Evolutionary conservation across 2,329 filamentous ascomycete species (phyloP).

Genomic region (Triangularia setosa): DNA sequence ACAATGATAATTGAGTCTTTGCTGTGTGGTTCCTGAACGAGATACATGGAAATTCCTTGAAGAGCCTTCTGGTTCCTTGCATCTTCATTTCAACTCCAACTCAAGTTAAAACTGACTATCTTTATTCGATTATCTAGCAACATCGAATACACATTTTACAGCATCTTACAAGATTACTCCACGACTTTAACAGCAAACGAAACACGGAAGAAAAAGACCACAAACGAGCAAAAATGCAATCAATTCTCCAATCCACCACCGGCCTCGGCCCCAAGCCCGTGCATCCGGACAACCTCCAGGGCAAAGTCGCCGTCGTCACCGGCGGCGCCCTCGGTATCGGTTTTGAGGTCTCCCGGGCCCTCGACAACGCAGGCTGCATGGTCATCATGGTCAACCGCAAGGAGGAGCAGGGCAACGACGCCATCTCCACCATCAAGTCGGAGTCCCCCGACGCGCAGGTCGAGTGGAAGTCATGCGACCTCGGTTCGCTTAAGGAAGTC

Average conservation of each 20-base stretch:
- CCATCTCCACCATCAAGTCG: slow-evolving; percentile 29
- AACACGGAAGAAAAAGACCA: background rate
- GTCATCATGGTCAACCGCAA: slow-evolving; percentile 37
- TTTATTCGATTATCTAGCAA: background rate
- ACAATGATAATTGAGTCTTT: background rate
- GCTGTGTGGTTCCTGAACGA: background rate
- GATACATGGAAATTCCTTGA: background rate
- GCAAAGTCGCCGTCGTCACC: slow-evolving; percentile 36
- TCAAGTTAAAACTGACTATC: background rate
- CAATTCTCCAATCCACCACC: slow-evolving; percentile 32
- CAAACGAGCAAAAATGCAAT: slow-evolving; percentile 34
- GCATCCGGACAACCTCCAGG: slow-evolving; percentile 34
- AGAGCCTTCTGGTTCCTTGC: background rate
- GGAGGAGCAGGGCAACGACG: slow-evolving; percentile 30
- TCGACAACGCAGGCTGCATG: slow-evolving; percentile 33
- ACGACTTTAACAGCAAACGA: background rate
- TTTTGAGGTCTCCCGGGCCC: slow-evolving; percentile 34
- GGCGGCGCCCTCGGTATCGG: slow-evolving; percentile 39
- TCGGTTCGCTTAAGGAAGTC: slow-evolving; percentile 37
- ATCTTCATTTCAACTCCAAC: background rate
- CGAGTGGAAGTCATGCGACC: slow-evolving; percentile 40
- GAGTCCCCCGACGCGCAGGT: slow-evolving; percentile 32
- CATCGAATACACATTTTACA: background rate
- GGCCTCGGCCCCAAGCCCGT: slow-evolving; percentile 35
- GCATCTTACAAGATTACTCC: background rate